These are phyloP conservation scores for Rhodotorula sp. DNA, from an alignment of 1,284 basidiomycete genomes.

Conservation along the genomic window DNA sequence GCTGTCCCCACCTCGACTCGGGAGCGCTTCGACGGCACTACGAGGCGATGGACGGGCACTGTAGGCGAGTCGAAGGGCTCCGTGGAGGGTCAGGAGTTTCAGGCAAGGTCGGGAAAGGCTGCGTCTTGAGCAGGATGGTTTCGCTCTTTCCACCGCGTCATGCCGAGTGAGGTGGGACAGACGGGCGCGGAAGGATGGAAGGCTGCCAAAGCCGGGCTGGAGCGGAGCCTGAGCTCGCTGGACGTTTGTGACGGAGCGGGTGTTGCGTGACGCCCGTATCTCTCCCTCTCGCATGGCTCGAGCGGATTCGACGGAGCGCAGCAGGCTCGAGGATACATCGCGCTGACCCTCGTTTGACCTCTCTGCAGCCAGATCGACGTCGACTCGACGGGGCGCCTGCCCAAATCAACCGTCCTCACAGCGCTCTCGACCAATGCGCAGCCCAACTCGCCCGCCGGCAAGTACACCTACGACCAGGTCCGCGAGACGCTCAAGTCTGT, in stretches of 20 bases:
- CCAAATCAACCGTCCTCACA: constrained; percentile 76
- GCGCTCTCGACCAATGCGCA: constrained; percentile 53
- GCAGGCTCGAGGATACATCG: background rate
- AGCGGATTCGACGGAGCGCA: background rate
- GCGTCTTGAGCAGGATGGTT: too few relatives aligned
- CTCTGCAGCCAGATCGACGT: constrained; percentile 69
- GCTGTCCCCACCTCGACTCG: background rate
- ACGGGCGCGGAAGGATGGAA: background rate
- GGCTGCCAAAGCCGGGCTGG: too few relatives aligned
- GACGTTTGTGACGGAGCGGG: background rate
- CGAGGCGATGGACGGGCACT: too few relatives aligned
- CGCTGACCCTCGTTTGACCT: background rate
- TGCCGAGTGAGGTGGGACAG: constrained; percentile 3
- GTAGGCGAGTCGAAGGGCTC: background rate
- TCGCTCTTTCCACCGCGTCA: background rate
- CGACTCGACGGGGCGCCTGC: constrained; percentile 78
- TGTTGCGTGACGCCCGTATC: too few relatives aligned
- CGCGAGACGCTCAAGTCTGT: constrained; percentile 87
- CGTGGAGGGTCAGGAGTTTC: too few relatives aligned
- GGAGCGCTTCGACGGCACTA: background rate
- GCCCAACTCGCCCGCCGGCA: constrained; percentile 62
- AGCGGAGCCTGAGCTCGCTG: too few relatives aligned
- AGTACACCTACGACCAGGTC: constrained; percentile 83
- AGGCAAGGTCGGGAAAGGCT: too few relatives aligned
- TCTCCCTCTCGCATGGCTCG: background rate